phyloP scores from a whole-genome alignment of 2,329 filamentous ascomycete species.

The Huntiella omanensis region DNA sequence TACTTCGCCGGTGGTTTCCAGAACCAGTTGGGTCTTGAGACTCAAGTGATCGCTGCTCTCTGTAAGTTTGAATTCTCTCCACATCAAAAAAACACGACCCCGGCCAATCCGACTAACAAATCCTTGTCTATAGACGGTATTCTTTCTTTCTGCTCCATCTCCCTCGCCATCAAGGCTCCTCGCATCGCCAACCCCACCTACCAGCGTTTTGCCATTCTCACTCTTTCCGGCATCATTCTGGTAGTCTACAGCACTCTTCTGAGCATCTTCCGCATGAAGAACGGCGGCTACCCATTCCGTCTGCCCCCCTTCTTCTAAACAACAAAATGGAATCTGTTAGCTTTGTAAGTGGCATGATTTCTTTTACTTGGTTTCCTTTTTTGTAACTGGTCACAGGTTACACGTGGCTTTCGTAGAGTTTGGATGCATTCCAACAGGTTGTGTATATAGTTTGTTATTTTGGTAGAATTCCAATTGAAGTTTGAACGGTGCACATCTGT shows the following conservation, averaged over 20 bases:
- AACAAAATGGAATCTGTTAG: no score
- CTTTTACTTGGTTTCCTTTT: neutral
- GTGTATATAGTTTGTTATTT: no score
- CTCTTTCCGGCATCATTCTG: constrained; percentile 62
- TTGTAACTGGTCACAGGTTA: no score
- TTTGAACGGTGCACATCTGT: no score
- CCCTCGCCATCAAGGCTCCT: constrained; percentile 83
- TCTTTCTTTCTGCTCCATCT: constrained; percentile 76
- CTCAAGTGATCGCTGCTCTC: constrained; percentile 81
- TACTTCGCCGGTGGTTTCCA: constrained; percentile 90
- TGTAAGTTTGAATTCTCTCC: constrained; percentile 41
- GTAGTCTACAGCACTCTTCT: constrained; percentile 85
- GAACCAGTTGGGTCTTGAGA: constrained; percentile 85
- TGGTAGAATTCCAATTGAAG: no score
- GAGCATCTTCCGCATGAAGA: constrained; percentile 88
- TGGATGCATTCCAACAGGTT: no score
- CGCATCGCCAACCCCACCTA: constrained; percentile 57
- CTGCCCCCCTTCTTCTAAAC: constrained; percentile 65
- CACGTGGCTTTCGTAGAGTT: no score
- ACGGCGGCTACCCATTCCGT: constrained; percentile 83
- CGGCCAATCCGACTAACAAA: neutral
- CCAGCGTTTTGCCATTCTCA: constrained; percentile 65
- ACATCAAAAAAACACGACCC: neutral
- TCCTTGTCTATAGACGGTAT: constrained; percentile 42
- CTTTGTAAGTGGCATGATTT: no score